A percentile compares a stretch with the other conserved stretches of the same genome.
These are phyloP conservation scores for Cyclostephanos tholiformis DNA, from an alignment of 108 stramenopile genomes.

Conservation along the genomic window DNA sequence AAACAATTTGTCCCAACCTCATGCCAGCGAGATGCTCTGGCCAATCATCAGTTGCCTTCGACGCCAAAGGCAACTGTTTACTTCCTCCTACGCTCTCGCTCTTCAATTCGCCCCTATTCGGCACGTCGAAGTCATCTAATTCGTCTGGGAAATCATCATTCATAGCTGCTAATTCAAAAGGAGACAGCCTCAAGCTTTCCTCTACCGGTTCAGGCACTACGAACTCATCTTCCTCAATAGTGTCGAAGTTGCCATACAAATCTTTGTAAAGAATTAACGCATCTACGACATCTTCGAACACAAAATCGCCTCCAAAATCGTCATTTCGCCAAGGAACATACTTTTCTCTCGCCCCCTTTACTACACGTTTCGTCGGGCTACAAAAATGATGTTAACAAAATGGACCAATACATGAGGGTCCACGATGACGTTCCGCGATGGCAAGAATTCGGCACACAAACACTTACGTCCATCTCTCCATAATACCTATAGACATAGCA, in stretches of 20 bases:
- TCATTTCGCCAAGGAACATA: constrained; percentile 86
- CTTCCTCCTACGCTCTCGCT: constrained; percentile 24
- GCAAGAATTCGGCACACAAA: background rate
- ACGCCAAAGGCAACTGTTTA: constrained; percentile 21
- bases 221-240: constrained; percentile 64
- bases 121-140: constrained; percentile 45
- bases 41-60: constrained; percentile 57
- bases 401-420: background rate
- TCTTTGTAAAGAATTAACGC: constrained; percentile 79
- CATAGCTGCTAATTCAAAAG: constrained; percentile 51
- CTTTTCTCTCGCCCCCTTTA: constrained; percentile 67
- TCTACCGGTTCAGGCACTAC: constrained; percentile 66
- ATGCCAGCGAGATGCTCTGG: constrained; percentile 84
- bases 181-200: constrained; percentile 49
- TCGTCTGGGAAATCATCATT: constrained; percentile 55
- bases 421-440: background rate
- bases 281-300: constrained; percentile 89
- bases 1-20: constrained; percentile 73
- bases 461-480: constrained; percentile 61
- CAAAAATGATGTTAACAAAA: background rate
- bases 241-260: constrained; percentile 66
- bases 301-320: constrained; percentile 88
- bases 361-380: constrained; percentile 59
- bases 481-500: constrained; percentile 71
- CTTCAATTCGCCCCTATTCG: constrained; percentile 28